These are phyloP conservation scores for Tylopilus orsonianus DNA, from an alignment of 1,284 basidiomycete species.

Conservation along the genomic window DNA sequence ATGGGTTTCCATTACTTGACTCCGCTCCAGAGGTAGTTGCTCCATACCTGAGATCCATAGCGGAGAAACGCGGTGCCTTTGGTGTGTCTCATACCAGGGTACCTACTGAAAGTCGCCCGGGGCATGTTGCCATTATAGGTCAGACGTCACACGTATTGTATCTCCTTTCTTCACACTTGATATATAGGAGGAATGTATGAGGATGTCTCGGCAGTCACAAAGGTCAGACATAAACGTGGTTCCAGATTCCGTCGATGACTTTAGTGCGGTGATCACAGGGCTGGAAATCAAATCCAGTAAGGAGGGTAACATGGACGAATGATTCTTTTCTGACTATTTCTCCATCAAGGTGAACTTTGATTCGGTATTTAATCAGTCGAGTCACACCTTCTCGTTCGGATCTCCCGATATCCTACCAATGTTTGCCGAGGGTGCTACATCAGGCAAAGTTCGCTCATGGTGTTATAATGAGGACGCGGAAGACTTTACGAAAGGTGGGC, in stretches of 20 bases:
- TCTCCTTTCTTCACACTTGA: slow-evolving; percentile 8
- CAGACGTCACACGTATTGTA: slow-evolving; percentile 15
- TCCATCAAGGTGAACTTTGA: slow-evolving; percentile 74
- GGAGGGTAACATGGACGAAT: slow-evolving; percentile 11
- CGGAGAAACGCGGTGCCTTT: slow-evolving; percentile 70
- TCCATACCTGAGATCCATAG: slow-evolving; percentile 71
- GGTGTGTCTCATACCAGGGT: slow-evolving; percentile 87
- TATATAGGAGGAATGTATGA: slow-evolving; percentile 83
- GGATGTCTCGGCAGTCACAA: slow-evolving; percentile 88
- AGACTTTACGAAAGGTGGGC: slow-evolving; percentile 78
- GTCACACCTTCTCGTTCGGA: slow-evolving; percentile 79
- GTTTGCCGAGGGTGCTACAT: slow-evolving; percentile 75
- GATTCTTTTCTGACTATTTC: slow-evolving; percentile 9
- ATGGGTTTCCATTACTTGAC: slow-evolving; percentile 55
- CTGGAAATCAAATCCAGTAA: slow-evolving; percentile 88
- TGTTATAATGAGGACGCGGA: slow-evolving; percentile 78
- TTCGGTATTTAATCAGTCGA: slow-evolving; percentile 85
- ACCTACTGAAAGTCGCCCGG: slow-evolving; percentile 87
- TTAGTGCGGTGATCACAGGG: slow-evolving; percentile 46
- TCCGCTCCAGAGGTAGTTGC: slow-evolving; percentile 67
- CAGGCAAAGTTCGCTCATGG: slow-evolving; percentile 74
- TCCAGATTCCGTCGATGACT: slow-evolving; percentile 9
- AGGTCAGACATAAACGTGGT: slow-evolving; percentile 43
- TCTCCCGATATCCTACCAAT: slow-evolving; percentile 91
- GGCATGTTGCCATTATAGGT: slow-evolving; percentile 89